phyloP scores from a whole-genome alignment of 306 rosid genomes.

The Sicyos edulis region DNA sequence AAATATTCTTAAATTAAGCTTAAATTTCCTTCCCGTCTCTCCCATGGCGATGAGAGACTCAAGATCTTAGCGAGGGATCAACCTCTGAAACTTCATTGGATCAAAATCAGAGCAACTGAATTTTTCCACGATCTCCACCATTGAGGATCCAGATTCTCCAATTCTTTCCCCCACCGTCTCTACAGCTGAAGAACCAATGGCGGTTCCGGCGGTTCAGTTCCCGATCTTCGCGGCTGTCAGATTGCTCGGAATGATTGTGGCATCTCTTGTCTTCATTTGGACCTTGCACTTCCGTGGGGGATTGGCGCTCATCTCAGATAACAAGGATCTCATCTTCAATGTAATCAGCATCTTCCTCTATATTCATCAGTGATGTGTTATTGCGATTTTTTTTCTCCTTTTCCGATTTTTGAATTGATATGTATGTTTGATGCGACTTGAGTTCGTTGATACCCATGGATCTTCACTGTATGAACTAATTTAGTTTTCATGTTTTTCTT shows the following conservation, averaged over 20 bases:
- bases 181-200: constrained; percentile 40
- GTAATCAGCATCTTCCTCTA: constrained; percentile 25
- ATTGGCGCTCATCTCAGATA: constrained; percentile 75
- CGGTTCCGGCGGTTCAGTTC: constrained; percentile 59
- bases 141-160: constrained; percentile 3
- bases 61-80: not conserved
- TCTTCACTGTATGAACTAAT: not conserved
- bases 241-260: constrained; percentile 41
- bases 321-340: constrained; percentile 93
- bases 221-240: constrained; percentile 70
- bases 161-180: constrained; percentile 16
- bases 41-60: not conserved
- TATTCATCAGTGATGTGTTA: not conserved
- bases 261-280: constrained; percentile 71
- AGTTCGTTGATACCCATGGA: too few relatives aligned
- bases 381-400: not conserved
- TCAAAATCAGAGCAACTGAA: not conserved
- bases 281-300: constrained; percentile 78
- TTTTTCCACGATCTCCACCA: constrained; percentile 12
- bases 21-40: not conserved
- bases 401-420: not conserved
- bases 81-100: not conserved
- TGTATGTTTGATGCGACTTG: not conserved
- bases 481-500: not conserved
- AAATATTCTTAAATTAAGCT: not conserved